Percentiles rank a stretch among this genome's conserved stretches.
Conservation (phyloP, 1,284 basidiomycete species). For the Cerioporus squamosus region DNA sequence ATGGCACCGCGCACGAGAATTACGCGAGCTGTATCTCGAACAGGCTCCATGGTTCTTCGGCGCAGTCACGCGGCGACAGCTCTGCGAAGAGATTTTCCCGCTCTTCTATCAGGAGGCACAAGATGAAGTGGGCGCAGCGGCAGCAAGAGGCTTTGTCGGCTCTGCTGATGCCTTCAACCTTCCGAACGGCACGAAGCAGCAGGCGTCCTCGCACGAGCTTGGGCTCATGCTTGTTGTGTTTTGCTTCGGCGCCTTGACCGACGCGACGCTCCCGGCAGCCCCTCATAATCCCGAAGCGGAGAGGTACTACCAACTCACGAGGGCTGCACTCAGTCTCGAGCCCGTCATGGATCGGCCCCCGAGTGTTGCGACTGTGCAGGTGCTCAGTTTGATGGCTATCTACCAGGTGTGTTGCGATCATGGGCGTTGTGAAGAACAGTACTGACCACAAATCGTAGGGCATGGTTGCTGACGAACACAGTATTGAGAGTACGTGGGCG, state of each 20-base stretch:
- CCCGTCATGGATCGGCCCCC: constrained; percentile 70
- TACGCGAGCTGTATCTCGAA: constrained; percentile 68
- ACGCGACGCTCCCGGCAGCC: constrained; percentile 58
- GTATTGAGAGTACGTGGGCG: constrained; percentile 41
- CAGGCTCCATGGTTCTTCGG: constrained; percentile 80
- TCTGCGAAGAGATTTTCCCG: constrained; percentile 68
- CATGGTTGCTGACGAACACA: constrained; percentile 41
- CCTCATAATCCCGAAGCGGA: constrained; percentile 64
- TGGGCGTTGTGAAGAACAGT: constrained; percentile 39
- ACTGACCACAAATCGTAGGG: constrained; percentile 38
- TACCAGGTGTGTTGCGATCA: constrained; percentile 49
- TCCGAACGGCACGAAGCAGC: constrained; percentile 17
- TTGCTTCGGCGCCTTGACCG: constrained; percentile 62
- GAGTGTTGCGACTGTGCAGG: constrained; percentile 69
- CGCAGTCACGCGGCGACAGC: constrained; percentile 61
- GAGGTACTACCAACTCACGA: constrained; percentile 59
- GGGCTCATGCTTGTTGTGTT: constrained; percentile 63
- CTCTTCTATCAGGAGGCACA: constrained; percentile 59
- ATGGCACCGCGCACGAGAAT: constrained; percentile 55
- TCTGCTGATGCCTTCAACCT: constrained; percentile 27
- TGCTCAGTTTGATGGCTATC: constrained; percentile 66
- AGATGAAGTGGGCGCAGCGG: not conserved
- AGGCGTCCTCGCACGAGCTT: constrained; percentile 51
- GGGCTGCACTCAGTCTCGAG: constrained; percentile 65
- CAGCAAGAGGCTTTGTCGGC: constrained; percentile 2